Evolutionary conservation across 2,329 filamentous ascomycete genomes (phyloP), one percentile per base, ranked within the genome.

Genomic region (Colletotrichum sp.): DNA sequence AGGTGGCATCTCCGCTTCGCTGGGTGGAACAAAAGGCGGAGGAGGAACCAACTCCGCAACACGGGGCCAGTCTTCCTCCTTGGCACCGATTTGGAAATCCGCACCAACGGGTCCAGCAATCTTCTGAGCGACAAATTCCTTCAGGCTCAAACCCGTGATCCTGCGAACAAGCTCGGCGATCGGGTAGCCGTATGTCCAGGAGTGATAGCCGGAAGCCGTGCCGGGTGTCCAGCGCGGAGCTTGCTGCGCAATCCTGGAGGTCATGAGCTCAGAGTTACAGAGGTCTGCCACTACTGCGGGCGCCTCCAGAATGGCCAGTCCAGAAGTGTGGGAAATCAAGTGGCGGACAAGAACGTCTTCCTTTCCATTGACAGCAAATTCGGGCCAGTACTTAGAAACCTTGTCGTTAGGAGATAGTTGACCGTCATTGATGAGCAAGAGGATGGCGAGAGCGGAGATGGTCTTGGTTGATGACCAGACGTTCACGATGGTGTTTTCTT

Each of bases 11-110:
- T 78, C 4, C 4, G 59, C 55, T 0, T 75, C 30, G n/a, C 13
- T 22, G 11, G 29, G 36, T n/a, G 27, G 72, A 15, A 27, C 4
- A 29, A 52, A n/a, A 1, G 44, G 64, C 8, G 71, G 59, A n/a
- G 81, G 77, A 6, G 83, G 78, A 0, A 85, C 73, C 5, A 87
- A 74, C 8, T 85, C 80, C 0, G 86, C 82, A 5, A 87, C 79
- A 11, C 88, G 87, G 5, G 76, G 52, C 83, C 83, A 86, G 75
- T 89, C 85, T 8, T 83, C 78, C 65, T 90, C 86, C 2, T 77
- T 65, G 3, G 85, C 81, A 1, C 88, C 88, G 19, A 90, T 81
- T 57, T 86, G 84, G 70, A 89, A 89, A 78, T 90, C 89, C 3
- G 88, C 88, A 6, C 78, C 78, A 5, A 88, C 77, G 0, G 89